Conservation (phyloP, 495 filamentous ascomycete species). For the Evernia prunastri region DNA sequence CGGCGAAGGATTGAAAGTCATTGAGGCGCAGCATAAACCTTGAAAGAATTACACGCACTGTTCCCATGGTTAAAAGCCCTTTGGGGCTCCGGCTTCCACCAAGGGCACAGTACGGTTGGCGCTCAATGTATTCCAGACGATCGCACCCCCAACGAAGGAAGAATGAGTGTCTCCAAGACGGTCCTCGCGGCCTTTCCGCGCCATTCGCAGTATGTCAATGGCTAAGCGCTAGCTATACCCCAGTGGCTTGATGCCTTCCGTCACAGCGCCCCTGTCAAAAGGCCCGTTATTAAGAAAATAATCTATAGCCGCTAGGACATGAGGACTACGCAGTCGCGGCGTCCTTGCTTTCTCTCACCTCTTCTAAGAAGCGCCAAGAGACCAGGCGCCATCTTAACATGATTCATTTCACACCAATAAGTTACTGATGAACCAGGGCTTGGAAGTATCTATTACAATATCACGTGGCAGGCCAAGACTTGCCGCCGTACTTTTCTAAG, state of each 20-base stretch:
- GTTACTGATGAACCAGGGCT: neutral
- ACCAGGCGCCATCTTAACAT: neutral
- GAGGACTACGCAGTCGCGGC: neutral
- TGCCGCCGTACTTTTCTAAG: neutral
- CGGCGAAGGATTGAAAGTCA: conserved; percentile 15
- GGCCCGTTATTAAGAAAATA: neutral
- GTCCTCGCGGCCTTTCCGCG: neutral
- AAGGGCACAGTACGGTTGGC: neutral
- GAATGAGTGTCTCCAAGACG: neutral
- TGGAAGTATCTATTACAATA: neutral
- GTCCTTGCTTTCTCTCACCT: no score
- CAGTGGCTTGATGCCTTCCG: neutral
- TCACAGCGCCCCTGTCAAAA: neutral
- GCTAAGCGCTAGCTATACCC: neutral
- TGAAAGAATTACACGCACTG: neutral
- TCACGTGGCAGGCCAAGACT: neutral
- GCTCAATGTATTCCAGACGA: neutral
- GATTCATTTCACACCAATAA: neutral
- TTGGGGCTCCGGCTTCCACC: neutral
- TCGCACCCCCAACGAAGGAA: neutral
- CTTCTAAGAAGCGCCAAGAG: no score
- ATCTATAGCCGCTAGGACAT: neutral
- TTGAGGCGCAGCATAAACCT: conserved; percentile 7
- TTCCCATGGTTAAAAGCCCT: neutral
- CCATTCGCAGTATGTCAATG: neutral